Conservation (phyloP, 2,329 filamentous ascomycete genomes). For the Trichoderma sp. region DNA sequence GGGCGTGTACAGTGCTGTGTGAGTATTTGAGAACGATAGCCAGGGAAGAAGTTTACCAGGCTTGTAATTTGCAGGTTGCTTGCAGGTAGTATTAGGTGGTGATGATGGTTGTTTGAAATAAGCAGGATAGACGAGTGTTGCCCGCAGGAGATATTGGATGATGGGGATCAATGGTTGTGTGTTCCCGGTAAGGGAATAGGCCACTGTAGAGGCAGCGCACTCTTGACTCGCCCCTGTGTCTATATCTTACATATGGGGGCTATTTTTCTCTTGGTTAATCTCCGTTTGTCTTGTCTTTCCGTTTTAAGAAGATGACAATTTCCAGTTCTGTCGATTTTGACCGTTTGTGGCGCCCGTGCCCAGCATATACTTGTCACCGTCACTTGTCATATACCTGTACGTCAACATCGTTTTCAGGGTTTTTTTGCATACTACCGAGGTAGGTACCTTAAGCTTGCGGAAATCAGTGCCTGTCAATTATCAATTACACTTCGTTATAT, state of each 20-base stretch:
- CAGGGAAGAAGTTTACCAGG: neutral
- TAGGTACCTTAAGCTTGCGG: neutral
- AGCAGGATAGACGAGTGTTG: neutral
- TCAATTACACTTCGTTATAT: neutral
- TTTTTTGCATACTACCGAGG: neutral
- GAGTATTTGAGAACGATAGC: neutral
- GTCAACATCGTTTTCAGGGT: neutral
- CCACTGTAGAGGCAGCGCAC: neutral
- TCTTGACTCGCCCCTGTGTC: neutral
- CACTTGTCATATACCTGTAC: neutral
- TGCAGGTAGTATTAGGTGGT: neutral
- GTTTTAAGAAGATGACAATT: neutral
- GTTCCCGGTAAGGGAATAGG: neutral
- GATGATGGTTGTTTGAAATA: neutral
- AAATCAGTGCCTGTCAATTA: neutral
- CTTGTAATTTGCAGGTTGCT: neutral
- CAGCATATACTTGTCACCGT: neutral
- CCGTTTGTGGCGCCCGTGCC: neutral
- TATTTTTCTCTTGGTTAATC: neutral
- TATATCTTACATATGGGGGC: neutral
- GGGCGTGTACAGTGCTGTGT: neutral
- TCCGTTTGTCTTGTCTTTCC: neutral
- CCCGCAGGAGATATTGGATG: neutral
- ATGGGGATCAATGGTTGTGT: neutral
- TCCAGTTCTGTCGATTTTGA: neutral